phyloP scores from a whole-genome alignment of 345 rosid species.

The Brassica juncea region DNA sequence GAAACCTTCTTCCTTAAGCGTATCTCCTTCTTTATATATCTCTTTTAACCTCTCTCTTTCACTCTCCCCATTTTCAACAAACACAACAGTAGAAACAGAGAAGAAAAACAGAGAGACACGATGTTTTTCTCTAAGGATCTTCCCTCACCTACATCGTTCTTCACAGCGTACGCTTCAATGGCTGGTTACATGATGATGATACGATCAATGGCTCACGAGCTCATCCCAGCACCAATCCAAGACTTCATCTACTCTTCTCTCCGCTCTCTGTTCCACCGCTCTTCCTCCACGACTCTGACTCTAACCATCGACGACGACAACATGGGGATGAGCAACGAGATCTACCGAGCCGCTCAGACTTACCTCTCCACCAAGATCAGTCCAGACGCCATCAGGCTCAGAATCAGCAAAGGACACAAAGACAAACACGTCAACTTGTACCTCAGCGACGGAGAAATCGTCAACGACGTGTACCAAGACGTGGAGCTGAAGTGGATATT shows the following conservation, averaged over 20 bases:
- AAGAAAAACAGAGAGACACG: slow-evolving; percentile 2
- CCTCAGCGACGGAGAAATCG: slow-evolving; percentile 54
- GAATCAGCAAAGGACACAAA: slow-evolving; percentile 49
- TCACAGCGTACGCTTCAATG: slow-evolving; percentile 64
- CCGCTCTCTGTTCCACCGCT: slow-evolving; percentile 44
- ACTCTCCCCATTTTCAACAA: slow-evolving; percentile 17
- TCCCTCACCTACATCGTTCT: slow-evolving; percentile 56
- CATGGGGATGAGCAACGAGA: slow-evolving; percentile 49
- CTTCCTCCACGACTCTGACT: slow-evolving; percentile 42
- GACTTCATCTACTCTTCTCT: slow-evolving; percentile 42
- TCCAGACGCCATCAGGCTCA: slow-evolving; percentile 48
- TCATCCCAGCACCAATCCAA: slow-evolving; percentile 51
- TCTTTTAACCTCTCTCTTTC: slow-evolving; percentile 24
- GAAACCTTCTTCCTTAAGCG: slow-evolving; percentile 36
- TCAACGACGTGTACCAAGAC: slow-evolving; percentile 49
- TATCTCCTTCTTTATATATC: slow-evolving; percentile 21
- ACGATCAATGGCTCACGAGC: slow-evolving; percentile 50
- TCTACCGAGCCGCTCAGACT: slow-evolving; percentile 53
- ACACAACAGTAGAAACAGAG: slow-evolving; percentile 24
- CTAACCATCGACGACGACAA: slow-evolving; percentile 51
- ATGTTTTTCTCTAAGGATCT: slow-evolving; percentile 48
- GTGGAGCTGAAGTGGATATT: slow-evolving; percentile 55
- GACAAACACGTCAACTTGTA: slow-evolving; percentile 50
- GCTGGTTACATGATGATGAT: slow-evolving; percentile 57
- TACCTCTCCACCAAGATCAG: slow-evolving; percentile 59